A percentile compares a stretch with the other conserved stretches of the same genome.
phyloP scores from a whole-genome alignment of 768 basidiomycete species.

The Lenzites betulinus region DNA sequence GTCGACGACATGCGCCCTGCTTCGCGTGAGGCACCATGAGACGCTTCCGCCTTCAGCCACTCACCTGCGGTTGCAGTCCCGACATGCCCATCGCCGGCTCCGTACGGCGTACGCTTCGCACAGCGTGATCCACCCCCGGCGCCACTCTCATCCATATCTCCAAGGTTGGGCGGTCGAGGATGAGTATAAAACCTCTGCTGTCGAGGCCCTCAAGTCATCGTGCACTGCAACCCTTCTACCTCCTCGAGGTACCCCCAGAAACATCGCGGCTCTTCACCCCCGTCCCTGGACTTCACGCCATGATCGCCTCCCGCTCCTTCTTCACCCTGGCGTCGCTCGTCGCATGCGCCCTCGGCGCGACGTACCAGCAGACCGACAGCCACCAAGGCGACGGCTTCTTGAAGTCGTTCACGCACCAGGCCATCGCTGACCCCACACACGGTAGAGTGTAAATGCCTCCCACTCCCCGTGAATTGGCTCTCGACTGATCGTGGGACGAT shows the following conservation, averaged over 20 bases:
- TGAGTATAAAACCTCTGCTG: conserved; percentile 8
- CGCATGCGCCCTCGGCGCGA: conserved; percentile 39
- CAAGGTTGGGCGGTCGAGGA: background rate
- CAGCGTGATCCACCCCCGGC: conserved; percentile 12
- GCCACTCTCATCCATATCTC: conserved; percentile 1
- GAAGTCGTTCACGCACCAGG: conserved; percentile 49
- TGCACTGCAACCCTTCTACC: conserved; percentile 14
- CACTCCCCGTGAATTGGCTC: background rate
- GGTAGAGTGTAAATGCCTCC: conserved; percentile 61
- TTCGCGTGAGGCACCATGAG: conserved; percentile 12
- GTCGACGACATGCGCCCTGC: conserved; percentile 6
- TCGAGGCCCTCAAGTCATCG: background rate
- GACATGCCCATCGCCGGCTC: conserved; percentile 4
- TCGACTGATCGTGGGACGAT: background rate
- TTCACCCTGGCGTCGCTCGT: conserved; percentile 9
- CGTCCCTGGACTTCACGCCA: background rate
- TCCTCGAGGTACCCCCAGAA: conserved; percentile 12
- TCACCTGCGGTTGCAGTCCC: conserved; percentile 1
- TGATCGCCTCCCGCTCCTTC: conserved; percentile 3
- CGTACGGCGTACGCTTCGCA: conserved; percentile 1
- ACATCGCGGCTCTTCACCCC: background rate
- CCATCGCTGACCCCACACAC: conserved; percentile 61
- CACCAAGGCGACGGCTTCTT: conserved; percentile 51
- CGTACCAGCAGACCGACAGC: conserved; percentile 49
- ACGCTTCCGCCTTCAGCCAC: conserved; percentile 8